Base-by-base conservation (phyloP, 495 filamentous ascomycete genomes). In the Penicillium samsonianum region DNA sequence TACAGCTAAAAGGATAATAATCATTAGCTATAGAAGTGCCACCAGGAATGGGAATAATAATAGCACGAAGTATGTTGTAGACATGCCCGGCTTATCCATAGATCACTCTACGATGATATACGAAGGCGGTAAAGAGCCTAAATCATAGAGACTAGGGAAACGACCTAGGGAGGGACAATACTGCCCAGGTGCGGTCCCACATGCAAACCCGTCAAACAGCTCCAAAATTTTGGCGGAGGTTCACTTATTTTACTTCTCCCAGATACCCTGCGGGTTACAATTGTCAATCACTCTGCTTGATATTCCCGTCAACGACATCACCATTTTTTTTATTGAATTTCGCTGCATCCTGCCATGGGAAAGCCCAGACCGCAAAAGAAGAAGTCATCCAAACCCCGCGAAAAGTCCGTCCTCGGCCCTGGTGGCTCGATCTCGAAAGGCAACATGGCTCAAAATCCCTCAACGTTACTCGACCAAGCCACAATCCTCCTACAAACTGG, bases 401-500 rank as follows among this genome's bases (percentile, higher is more conserved):
- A 69, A 72, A 80, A 79, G 60, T 78, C 76, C 65, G 71, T 78
- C 60, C 71, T 79, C 59, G 70, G 76, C 68, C 68, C 71, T 46
- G 76, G 73, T 65, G 68, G 69, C 64, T 70, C 72, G 22, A 58
- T 79, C 56, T 77, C 72, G 50, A 77, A 75, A 71, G 65, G 65
- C 52, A 76, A 77, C 55, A 83, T 78, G 74, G 67, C 73, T 57
- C 72, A 77, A 70, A 73, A 78, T 49, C 74, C 79, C 45, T 72
- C 80, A 6, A 70, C 74, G 48, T 77, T 90, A 33, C 83, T 96
- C 65, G 80, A 81, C 50, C 80, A 88, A 67, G 89, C 91, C 16
- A 82, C 84, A 8, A 76, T 81, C 46, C 80, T 86, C 28, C 80
- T 94, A 23, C 85, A 91, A 63, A 88, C 85, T 40, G 86, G 85